These are phyloP conservation scores for barley (Hordeum vulgare) DNA, from an alignment of 176 grass and related monocot genomes.

Conservation along the genomic window MorexV3_pseudomolecules_assembly NC_058521.1:543573484-543573983, in stretches of 20 bases:
- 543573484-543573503: too few species aligned
- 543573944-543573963: constrained; percentile 54
- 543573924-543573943: constrained; percentile 22
- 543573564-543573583: constrained; percentile 15
- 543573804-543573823: constrained; percentile 57
- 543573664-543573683: constrained; percentile 88
- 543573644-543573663: constrained; percentile 95
- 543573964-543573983: constrained; percentile 84
- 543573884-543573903: constrained; percentile 55
- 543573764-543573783: not conserved
- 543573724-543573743: constrained; percentile 75
- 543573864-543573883: constrained; percentile 72
- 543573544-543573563: too few species aligned
- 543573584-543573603: not conserved
- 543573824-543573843: constrained; percentile 71
- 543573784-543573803: constrained; percentile 21
- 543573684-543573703: constrained; percentile 67
- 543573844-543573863: constrained; percentile 69
- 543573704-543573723: constrained; percentile 75
- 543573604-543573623: constrained; percentile 8
- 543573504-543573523: too few species aligned
- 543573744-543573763: not conserved
- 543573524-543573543: too few species aligned
- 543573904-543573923: constrained; percentile 14
- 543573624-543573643: constrained; percentile 65